A percentile compares a stretch with the other conserved stretches of the same genome.
phyloP scores from a whole-genome alignment of 2,329 filamentous ascomycete genomes.

The Colletotrichum sidae region DNA sequence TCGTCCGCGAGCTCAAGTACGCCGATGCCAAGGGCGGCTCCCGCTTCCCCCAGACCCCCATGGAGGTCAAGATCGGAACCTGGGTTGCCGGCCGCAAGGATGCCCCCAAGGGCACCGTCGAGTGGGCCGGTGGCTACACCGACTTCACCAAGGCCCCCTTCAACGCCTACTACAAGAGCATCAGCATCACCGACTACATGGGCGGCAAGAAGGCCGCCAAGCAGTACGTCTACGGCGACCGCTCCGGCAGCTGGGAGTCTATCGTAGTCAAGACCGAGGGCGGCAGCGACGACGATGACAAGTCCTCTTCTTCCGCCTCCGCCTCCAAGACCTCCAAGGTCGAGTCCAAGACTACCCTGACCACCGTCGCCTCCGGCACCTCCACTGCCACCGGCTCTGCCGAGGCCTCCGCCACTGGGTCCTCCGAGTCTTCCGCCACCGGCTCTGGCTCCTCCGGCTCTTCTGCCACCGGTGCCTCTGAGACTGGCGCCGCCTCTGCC shows the following conservation, averaged over 20 bases:
- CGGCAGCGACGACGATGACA: constrained; percentile 33
- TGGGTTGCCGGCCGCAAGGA: constrained; percentile 71
- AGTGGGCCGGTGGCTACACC: constrained; percentile 73
- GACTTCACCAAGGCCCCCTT: constrained; percentile 65
- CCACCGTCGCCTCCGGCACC: constrained; percentile 32
- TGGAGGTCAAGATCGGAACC: constrained; percentile 76
- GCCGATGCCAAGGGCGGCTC: constrained; percentile 68
- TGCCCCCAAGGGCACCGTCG: constrained; percentile 77
- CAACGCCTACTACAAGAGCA: constrained; percentile 67
- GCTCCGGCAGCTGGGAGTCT: constrained; percentile 61
- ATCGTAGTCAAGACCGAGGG: constrained; percentile 57
- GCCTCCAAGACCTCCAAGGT: constrained; percentile 36
- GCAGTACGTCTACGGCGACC: constrained; percentile 65
- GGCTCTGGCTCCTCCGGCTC: constrained; percentile 18
- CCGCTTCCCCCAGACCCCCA: constrained; percentile 79
- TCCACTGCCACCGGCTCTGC: constrained; percentile 20
- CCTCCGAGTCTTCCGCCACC: constrained; percentile 2
- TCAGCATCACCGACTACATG: constrained; percentile 66
- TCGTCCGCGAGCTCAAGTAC: constrained; percentile 73
- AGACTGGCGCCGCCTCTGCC: constrained; percentile 12
- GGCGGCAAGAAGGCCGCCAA: constrained; percentile 60
- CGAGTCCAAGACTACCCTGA: constrained; percentile 36
- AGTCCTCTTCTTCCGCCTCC: constrained; percentile 33
- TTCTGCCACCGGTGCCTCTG: constrained; percentile 13
- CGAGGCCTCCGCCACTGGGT: constrained; percentile 8